A percentile compares a stretch with the other conserved stretches of the same genome.
phyloP scores from a whole-genome alignment of 2,329 filamentous ascomycete species.

The Xylaria hypoxylon region DNA sequence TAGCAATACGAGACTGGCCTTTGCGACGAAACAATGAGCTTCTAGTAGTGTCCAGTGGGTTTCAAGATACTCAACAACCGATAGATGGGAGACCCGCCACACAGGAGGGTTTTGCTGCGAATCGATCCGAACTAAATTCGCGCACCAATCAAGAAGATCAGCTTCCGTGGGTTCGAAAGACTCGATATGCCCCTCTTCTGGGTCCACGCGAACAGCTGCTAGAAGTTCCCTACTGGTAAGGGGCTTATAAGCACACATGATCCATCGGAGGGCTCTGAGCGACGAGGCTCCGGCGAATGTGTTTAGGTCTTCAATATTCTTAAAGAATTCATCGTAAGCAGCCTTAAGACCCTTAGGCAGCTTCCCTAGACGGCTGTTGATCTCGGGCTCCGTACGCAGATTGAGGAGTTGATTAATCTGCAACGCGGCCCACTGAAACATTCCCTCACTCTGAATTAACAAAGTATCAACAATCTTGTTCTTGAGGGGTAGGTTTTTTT shows the following conservation, averaged over 20 bases:
- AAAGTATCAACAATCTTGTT: slow-evolving; percentile 20
- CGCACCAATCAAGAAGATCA: slow-evolving; percentile 29
- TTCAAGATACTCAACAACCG: slow-evolving; percentile 35
- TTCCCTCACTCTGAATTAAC: slow-evolving; percentile 24
- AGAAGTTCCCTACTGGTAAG: slow-evolving; percentile 17
- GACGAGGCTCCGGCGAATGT: slow-evolving; percentile 1
- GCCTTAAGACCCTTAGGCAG: slow-evolving; percentile 25
- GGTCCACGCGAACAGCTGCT: slow-evolving; percentile 24
- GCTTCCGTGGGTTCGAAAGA: slow-evolving; percentile 7
- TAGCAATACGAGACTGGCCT: slow-evolving; percentile 21
- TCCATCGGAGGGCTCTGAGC: slow-evolving; percentile 25
- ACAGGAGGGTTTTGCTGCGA: slow-evolving; percentile 14
- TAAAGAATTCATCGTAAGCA: slow-evolving; percentile 31
- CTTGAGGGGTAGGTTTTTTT: slow-evolving; percentile 16
- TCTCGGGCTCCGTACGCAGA: slow-evolving; percentile 18
- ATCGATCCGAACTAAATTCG: slow-evolving; percentile 24
- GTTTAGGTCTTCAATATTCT: slow-evolving; percentile 2
- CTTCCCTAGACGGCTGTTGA: slow-evolving; percentile 21
- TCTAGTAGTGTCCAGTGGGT: slow-evolving; percentile 10
- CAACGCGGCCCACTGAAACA: slow-evolving; percentile 34
- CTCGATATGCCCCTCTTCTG: slow-evolving; percentile 7
- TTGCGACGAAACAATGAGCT: slow-evolving; percentile 32
- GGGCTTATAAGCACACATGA: slow-evolving; percentile 25
- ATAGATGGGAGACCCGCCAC: slow-evolving; percentile 34
- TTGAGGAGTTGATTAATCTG: slow-evolving; percentile 30